Evolutionary conservation across 75 land plant genomes (phyloP), one percentile per base, ranked within the genome.

Genomic region (Sequoia sempervirens): DNA sequence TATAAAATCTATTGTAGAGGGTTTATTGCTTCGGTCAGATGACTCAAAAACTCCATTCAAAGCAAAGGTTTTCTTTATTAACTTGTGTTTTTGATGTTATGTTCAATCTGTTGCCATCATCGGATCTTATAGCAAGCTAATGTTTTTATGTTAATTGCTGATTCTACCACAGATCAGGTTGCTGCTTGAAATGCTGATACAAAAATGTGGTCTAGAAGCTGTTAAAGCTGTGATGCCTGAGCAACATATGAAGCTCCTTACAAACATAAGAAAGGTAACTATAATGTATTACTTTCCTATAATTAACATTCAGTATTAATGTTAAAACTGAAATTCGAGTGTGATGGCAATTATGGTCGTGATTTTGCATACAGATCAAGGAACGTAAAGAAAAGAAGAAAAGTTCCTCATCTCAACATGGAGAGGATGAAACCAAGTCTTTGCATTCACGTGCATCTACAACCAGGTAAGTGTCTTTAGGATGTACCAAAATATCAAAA

Each of bases 161-260:
- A 26, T 75, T 70, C 80, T 76, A 18, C 54, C 45, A 46, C 89
- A 96, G 99, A 88, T 97, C 17, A 95, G 95, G 80, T 83, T 86
- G 54, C 91, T 98, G 23, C 81, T 98, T 66, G 98, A 98, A 87
- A 98, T 94, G 91, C 90, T 98, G 70, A 92, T 96, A 26, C 91
- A 89, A 50, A 96, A 91, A 83, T 98, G 98, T 89, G 99, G 99
- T 70, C 72, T 94, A 20, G 95, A 96, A 82, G 93, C 99, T 50
- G 98, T 98, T 46, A 90, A 92, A 75, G 90, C 85, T 43, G 98
- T 93, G 3, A 96, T 94, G 98, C 99, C 99, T 14, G 93, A 91
- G 81, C 95, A 98, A 80, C 99, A 98, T 84, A 90, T 91, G 89
- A 98, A 94, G 84, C 98, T 96, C 23, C 94, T 98, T 36, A 93